Base-by-base conservation (phyloP, 495 filamentous ascomycete species). In the Parathielavia hyrcaniae region DNA sequence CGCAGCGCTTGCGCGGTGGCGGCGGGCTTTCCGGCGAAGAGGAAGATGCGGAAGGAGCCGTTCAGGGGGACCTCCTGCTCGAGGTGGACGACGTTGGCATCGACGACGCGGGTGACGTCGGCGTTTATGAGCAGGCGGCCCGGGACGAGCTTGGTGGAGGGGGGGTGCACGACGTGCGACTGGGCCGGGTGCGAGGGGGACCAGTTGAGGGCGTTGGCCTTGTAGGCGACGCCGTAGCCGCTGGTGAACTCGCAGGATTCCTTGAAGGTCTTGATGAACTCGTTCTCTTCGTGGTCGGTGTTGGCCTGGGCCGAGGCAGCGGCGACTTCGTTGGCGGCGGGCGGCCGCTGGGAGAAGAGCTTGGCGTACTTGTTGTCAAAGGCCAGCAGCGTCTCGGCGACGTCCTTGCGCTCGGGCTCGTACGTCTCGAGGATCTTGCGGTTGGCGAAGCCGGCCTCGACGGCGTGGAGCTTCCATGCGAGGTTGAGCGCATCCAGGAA, bases 1-100 rank as follows among this genome's bases (percentile, higher is more conserved):
- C 75, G 62, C 36, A 95, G 73, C 5, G 90, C 88, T 54, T 73
- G 75, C 55, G 74, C 70, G 17, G 82, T 86, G 51, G 73, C 71
- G 12, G 70, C 61, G 55, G 85, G 87, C 34, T 79, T 80, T 57
- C 90, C 90, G 43, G 82, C 88, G 64, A 95, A 93, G 60, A 96
- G 67, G 65, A 88, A 95, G 64, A 96, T 79, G 35, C 89, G 82
- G 80, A 90, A 95, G 11, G 90, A 83, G 55, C 90, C 90, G 71
- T 95, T 95, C 51, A 89, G 76, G 0, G 90, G 90, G 50, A 95
- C 78, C 59, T 91, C 88, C 71, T 96, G 90, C 72, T 95, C 90
- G 40, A 95, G 74, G 62, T 93, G 86, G 14, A 92, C 88, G 23
- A 87, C 80, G 74, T 93, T 95, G 65, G 88, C 84, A 67, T 96